These are phyloP conservation scores for Pueraria montana DNA, from an alignment of 306 rosid genomes.

Conservation along the genomic window DNA sequence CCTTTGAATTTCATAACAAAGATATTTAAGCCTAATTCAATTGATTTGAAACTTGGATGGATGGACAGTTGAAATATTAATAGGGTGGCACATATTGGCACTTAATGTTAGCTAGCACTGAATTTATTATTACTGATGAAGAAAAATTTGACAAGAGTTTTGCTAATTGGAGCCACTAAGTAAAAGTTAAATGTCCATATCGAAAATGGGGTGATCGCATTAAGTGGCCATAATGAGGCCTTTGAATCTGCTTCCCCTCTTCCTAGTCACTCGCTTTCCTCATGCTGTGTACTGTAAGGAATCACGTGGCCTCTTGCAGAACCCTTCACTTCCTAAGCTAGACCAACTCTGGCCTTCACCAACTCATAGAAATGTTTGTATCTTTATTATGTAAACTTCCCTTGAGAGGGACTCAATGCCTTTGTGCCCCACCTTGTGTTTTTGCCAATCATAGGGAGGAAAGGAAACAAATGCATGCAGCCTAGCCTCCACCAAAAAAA, in stretches of 20 bases:
- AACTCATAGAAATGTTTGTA: conserved; percentile 42
- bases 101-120: not conserved
- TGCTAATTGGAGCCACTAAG: conserved; percentile 27
- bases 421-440: conserved; percentile 40
- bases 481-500: not conserved
- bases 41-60: conserved; percentile 5
- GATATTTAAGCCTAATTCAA: conserved; percentile 12
- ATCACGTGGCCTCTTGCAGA: conserved; percentile 61
- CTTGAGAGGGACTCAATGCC: conserved; percentile 22
- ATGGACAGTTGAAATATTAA: not conserved
- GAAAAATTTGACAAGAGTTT: conserved; percentile 8
- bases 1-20: not conserved
- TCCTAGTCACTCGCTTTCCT: conserved; percentile 36
- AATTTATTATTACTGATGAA: not conserved
- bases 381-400: conserved; percentile 39
- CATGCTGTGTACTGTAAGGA: conserved; percentile 43
- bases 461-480: not conserved
- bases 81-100: not conserved
- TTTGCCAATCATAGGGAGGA: conserved; percentile 35
- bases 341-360: conserved; percentile 43
- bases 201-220: conserved; percentile 44
- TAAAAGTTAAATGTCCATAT: conserved; percentile 28
- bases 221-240: conserved; percentile 43
- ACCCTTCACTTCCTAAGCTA: conserved; percentile 49
- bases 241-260: conserved; percentile 44